phyloP scores from a whole-genome alignment of 2,329 filamentous ascomycete species.

The Aspergillus neoniger region DNA sequence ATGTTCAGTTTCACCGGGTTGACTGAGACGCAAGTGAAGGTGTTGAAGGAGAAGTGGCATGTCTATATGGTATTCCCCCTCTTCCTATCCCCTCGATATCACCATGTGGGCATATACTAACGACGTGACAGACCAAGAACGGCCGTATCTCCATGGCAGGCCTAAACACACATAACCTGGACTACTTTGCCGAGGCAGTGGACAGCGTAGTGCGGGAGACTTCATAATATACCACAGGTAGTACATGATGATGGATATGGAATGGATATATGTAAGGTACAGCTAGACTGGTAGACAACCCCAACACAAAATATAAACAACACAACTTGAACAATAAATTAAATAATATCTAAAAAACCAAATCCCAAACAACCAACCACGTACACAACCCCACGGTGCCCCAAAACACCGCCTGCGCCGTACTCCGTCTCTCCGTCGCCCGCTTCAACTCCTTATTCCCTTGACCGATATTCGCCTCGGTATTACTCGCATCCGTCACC shows the following conservation, averaged over 20 bases:
- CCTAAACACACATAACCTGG: constrained; percentile 87
- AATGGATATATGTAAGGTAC: neutral
- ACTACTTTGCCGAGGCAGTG: constrained; percentile 88
- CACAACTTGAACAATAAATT: too few species aligned
- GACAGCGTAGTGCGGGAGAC: constrained; percentile 71
- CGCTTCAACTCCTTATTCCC: constrained; percentile 91
- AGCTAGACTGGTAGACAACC: neutral
- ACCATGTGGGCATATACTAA: constrained; percentile 7
- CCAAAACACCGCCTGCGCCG: constrained; percentile 77
- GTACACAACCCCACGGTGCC: constrained; percentile 74
- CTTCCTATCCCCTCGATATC: neutral
- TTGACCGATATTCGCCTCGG: constrained; percentile 80
- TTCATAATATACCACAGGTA: constrained; percentile 18
- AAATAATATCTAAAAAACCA: constrained; percentile 56
- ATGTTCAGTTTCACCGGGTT: constrained; percentile 88
- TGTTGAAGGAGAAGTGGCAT: constrained; percentile 51
- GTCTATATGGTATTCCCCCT: constrained; percentile 49
- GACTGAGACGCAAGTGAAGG: constrained; percentile 50
- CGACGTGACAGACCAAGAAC: constrained; percentile 71
- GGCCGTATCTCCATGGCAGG: constrained; percentile 98
- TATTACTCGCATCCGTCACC: constrained; percentile 77
- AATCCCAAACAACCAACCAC: constrained; percentile 75
- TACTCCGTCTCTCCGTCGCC: constrained; percentile 70
- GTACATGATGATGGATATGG: neutral
- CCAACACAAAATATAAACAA: neutral